Percentiles rank a stretch among this genome's conserved stretches.
phyloP scores from a whole-genome alignment of 1,284 basidiomycete species.

The Microbotryomycetes sp. region DNA sequence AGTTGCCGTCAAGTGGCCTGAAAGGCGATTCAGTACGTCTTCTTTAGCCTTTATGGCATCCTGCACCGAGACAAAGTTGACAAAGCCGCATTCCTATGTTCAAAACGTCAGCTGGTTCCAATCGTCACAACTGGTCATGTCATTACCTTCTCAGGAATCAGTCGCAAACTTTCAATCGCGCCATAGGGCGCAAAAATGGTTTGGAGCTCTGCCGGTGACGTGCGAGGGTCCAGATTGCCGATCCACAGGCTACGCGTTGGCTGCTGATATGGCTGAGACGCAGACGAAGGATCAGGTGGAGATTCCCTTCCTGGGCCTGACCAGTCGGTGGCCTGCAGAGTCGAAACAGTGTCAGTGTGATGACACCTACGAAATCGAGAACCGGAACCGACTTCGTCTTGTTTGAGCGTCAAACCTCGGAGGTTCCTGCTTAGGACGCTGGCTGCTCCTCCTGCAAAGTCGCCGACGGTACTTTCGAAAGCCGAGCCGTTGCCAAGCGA shows the following conservation, averaged over 20 bases:
- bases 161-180: slow-evolving; percentile 85
- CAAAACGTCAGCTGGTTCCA: neutral
- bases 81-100: slow-evolving; percentile 87
- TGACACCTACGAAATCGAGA: neutral
- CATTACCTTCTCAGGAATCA: slow-evolving; percentile 88
- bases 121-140: neutral
- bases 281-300: slow-evolving; percentile 6
- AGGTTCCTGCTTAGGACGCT: slow-evolving; percentile 9
- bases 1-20: slow-evolving; percentile 77
- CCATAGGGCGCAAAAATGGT: slow-evolving; percentile 93
- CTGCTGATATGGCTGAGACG: slow-evolving; percentile 50
- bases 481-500: neutral
- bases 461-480: neutral
- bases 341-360: slow-evolving; percentile 49
- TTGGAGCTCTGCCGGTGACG: slow-evolving; percentile 88
- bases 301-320: slow-evolving; percentile 1
- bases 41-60: slow-evolving; percentile 95
- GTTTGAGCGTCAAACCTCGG: slow-evolving; percentile 12
- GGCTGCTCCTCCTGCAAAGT: neutral
- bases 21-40: slow-evolving; percentile 87
- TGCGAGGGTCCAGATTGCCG: slow-evolving; percentile 86
- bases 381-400: slow-evolving; percentile 11
- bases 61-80: slow-evolving; percentile 90
- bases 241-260: slow-evolving; percentile 96
- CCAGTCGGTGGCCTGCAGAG: slow-evolving; percentile 7